phyloP scores from a whole-genome alignment of 495 filamentous ascomycete species.

The Delitschia confertaspora region DNA sequence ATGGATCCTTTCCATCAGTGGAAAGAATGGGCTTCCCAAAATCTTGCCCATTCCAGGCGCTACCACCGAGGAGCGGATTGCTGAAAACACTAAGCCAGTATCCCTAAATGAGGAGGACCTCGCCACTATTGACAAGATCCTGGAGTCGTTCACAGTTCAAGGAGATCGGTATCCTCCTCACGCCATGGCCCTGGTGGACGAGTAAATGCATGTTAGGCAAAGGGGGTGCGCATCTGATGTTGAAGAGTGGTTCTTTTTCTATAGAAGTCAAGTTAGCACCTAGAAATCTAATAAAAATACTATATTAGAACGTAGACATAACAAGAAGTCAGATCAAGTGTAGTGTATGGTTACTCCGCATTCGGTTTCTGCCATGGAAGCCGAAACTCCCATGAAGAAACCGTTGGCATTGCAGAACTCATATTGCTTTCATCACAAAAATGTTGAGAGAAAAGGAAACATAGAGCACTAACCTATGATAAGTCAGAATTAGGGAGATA shows the following conservation, averaged over 20 bases:
- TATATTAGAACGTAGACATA: no score
- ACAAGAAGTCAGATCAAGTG: slow-evolving; percentile 43
- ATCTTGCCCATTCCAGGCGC: slow-evolving; percentile 83
- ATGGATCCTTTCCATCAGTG: slow-evolving; percentile 55
- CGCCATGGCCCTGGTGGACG: background rate
- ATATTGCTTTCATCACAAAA: slow-evolving; percentile 32
- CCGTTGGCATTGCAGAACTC: slow-evolving; percentile 40
- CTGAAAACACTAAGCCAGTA: slow-evolving; percentile 35
- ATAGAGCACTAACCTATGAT: slow-evolving; percentile 10
- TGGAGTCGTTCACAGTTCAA: slow-evolving; percentile 26
- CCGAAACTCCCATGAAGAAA: no score
- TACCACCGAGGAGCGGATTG: slow-evolving; percentile 34
- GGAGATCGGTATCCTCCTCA: slow-evolving; percentile 32
- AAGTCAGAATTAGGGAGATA: no score
- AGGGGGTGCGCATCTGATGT: background rate
- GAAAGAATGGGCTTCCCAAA: slow-evolving; percentile 51
- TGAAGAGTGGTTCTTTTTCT: background rate
- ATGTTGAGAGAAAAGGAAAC: background rate
- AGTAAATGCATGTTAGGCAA: background rate
- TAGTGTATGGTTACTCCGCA: slow-evolving; percentile 33
- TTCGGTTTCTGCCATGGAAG: slow-evolving; percentile 22
- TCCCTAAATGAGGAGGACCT: slow-evolving; percentile 33
- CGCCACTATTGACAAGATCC: slow-evolving; percentile 33
- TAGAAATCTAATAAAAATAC: background rate
- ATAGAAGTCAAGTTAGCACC: background rate